A percentile compares a stretch with the other conserved stretches of the same genome.
These are phyloP conservation scores for Filobasidium floriforme DNA, from an alignment of 768 basidiomycete genomes.

Conservation along the genomic window DNA sequence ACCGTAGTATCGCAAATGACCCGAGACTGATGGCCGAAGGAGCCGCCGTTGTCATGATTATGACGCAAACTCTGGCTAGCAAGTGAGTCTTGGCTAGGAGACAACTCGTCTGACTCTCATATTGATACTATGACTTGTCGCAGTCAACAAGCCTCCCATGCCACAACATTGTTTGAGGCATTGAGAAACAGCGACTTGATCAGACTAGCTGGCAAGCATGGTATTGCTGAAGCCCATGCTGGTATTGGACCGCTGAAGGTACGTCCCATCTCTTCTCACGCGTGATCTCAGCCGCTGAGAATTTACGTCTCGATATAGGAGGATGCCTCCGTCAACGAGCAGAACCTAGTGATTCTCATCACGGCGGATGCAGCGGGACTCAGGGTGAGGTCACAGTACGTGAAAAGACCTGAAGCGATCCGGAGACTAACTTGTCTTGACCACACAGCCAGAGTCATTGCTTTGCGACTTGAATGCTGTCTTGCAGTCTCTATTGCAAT, in stretches of 20 bases:
- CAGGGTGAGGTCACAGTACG: constrained; percentile 55
- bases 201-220: too few species aligned
- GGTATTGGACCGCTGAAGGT: too few species aligned
- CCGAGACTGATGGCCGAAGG: constrained; percentile 57
- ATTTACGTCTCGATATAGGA: constrained; percentile 18
- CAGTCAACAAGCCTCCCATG: too few species aligned
- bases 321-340: constrained; percentile 46
- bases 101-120: too few species aligned
- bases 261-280: too few species aligned
- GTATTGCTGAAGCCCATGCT: too few species aligned
- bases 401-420: not conserved
- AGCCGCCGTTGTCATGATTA: constrained; percentile 59
- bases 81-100: constrained; percentile 54
- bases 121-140: too few species aligned
- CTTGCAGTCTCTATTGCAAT: constrained; percentile 54
- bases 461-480: constrained; percentile 51
- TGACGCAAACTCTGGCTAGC: constrained; percentile 58
- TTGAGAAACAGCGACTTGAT: too few species aligned
- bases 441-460: constrained; percentile 9
- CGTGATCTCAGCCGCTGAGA: not conserved
- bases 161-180: too few species aligned
- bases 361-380: constrained; percentile 60
- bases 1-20: constrained; percentile 45
- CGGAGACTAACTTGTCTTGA: not conserved
- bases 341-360: constrained; percentile 61